Percentiles rank a stretch among this genome's conserved stretches.
Evolutionary conservation across 2,329 filamentous ascomycete species (phyloP).

Genomic region (Cladophialophora immunda): DNA sequence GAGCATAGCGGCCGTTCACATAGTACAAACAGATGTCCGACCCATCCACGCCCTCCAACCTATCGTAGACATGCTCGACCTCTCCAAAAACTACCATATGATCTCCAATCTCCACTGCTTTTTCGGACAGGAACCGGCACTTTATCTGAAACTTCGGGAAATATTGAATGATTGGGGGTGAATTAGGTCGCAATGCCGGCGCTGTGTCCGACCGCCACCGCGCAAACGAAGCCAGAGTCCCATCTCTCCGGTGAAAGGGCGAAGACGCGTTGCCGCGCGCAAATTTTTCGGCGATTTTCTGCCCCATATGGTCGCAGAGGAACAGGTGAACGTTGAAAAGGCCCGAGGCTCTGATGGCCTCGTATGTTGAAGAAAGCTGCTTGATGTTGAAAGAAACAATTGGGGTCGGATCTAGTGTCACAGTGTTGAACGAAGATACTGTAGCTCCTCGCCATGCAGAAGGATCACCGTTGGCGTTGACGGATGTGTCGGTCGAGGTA

Average conservation of each 20-base stretch:
- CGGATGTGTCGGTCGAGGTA: constrained; percentile 50
- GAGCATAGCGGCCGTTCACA: constrained; percentile 18
- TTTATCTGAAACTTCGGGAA: constrained; percentile 35
- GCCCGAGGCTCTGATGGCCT: constrained; percentile 57
- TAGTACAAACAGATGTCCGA: constrained; percentile 15
- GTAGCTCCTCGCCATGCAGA: constrained; percentile 61
- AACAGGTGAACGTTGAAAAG: constrained; percentile 64
- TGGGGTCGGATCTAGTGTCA: constrained; percentile 63
- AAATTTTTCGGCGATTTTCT: constrained; percentile 41
- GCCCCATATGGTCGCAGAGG: constrained; percentile 37
- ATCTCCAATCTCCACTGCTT: constrained; percentile 53
- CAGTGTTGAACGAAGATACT: constrained; percentile 69
- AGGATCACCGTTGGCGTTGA: constrained; percentile 41
- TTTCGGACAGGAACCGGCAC: constrained; percentile 43
- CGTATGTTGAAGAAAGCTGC: constrained; percentile 63
- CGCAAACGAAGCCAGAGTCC: constrained; percentile 26
- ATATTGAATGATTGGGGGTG: constrained; percentile 4
- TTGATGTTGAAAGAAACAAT: constrained; percentile 71
- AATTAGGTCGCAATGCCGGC: constrained; percentile 9
- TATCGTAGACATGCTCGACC: constrained; percentile 40
- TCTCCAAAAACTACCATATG: constrained; percentile 55
- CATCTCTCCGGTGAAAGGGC: constrained; percentile 33
- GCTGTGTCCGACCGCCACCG: not conserved
- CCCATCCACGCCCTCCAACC: not conserved
- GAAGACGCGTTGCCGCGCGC: constrained; percentile 30